phyloP scores from a whole-genome alignment of 805 yeast genomes.

The Lachancea quebecensis region DNA sequence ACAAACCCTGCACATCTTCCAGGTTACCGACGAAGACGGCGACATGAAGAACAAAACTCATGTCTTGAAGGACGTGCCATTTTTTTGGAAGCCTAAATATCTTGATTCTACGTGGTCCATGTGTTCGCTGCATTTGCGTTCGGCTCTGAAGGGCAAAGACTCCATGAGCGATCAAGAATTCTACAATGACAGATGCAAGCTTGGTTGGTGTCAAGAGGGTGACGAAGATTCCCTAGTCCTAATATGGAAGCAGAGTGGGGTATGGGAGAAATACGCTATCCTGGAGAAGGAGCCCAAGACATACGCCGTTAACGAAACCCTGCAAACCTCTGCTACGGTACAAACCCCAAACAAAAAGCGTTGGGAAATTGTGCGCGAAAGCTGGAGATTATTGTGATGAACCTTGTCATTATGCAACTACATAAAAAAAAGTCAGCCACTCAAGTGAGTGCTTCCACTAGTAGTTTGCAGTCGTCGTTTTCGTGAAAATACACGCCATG shows the following conservation, averaged over 20 bases:
- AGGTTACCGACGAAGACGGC: conserved; percentile 22
- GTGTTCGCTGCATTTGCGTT: conserved; percentile 54
- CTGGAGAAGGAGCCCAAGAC: conserved; percentile 38
- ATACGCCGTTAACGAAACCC: conserved; percentile 18
- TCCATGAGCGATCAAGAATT: conserved; percentile 19
- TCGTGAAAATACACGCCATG: conserved; percentile 37
- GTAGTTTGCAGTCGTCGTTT: conserved; percentile 13
- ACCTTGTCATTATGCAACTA: not conserved
- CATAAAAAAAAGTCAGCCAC: not conserved
- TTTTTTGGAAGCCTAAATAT: conserved; percentile 42
- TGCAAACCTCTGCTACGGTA: conserved; percentile 7
- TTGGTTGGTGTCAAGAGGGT: conserved; percentile 34
- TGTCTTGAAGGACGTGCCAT: conserved; percentile 50
- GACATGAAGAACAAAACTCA: conserved; percentile 49
- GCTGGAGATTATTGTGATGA: conserved; percentile 50
- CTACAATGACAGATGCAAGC: conserved; percentile 25
- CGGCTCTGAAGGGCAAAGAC: conserved; percentile 20
- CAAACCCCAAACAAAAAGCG: conserved; percentile 22
- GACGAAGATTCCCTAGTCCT: conserved; percentile 61
- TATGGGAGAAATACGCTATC: conserved; percentile 83
- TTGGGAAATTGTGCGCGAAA: conserved; percentile 59
- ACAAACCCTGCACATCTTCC: conserved; percentile 80
- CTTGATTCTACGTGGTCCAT: conserved; percentile 85
- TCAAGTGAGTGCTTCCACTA: conserved; percentile 16
- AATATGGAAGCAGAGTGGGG: conserved; percentile 64